These are phyloP conservation scores for Torulaspora delbrueckii DNA, from an alignment of 805 yeast genomes.

Conservation along the genomic window DNA sequence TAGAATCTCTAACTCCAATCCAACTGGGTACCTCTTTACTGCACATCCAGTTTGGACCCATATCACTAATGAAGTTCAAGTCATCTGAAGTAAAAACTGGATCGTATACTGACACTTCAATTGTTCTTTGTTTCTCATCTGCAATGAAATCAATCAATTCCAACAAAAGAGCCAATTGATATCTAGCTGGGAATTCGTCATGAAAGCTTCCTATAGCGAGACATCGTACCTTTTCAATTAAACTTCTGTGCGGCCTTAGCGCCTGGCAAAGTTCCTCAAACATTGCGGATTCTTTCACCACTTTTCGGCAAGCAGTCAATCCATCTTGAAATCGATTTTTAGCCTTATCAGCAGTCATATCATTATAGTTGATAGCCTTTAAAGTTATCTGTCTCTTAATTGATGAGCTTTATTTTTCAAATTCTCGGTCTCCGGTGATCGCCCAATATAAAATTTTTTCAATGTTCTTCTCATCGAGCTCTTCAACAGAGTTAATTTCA, in stretches of 20 bases:
- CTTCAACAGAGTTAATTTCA: neutral
- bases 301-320: conserved; percentile 17
- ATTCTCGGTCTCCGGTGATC: conserved; percentile 4
- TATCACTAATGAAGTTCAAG: conserved; percentile 27
- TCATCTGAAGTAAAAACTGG: conserved; percentile 57
- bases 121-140: neutral
- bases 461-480: neutral
- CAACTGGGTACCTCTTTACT: conserved; percentile 22
- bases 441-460: conserved; percentile 1
- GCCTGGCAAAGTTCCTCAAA: conserved; percentile 26
- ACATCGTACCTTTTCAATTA: conserved; percentile 46
- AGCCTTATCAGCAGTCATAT: neutral
- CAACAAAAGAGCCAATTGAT: conserved; percentile 58
- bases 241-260: conserved; percentile 10
- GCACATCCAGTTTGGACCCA: conserved; percentile 30
- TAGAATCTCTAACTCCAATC: conserved; percentile 12
- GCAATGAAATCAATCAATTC: conserved; percentile 35
- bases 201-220: conserved; percentile 68
- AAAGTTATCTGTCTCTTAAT: neutral
- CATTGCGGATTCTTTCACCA: conserved; percentile 28
- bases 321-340: conserved; percentile 8
- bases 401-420: neutral
- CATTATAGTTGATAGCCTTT: neutral
- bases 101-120: conserved; percentile 52
- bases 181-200: conserved; percentile 54